phyloP scores from a whole-genome alignment of 2,329 filamentous ascomycete species.

The Fusarium udum region DNA sequence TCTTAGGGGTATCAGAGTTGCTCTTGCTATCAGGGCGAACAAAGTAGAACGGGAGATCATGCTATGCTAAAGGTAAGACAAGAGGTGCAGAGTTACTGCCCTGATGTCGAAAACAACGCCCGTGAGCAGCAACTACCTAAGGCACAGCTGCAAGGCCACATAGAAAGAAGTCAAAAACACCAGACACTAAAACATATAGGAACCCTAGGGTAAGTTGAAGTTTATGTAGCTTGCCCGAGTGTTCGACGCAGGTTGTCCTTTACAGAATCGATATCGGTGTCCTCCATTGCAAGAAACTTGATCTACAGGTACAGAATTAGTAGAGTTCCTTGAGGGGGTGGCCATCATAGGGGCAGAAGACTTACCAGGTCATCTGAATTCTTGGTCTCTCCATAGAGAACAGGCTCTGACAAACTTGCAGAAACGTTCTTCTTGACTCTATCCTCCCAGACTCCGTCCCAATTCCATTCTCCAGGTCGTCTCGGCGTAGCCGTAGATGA shows the following conservation, averaged over 20 bases:
- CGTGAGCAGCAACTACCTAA: neutral
- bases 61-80: neutral
- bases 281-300: slow-evolving; percentile 72
- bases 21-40: slow-evolving; percentile 21
- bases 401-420: slow-evolving; percentile 79
- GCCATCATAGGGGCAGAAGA: slow-evolving; percentile 4
- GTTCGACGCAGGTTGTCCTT: slow-evolving; percentile 68
- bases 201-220: neutral
- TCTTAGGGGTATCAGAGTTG: slow-evolving; percentile 31
- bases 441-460: slow-evolving; percentile 96
- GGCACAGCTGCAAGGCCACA: neutral
- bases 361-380: slow-evolving; percentile 77
- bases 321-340: neutral
- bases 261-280: slow-evolving; percentile 64
- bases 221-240: slow-evolving; percentile 48
- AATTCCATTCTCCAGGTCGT: slow-evolving; percentile 88
- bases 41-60: neutral
- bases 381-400: slow-evolving; percentile 75
- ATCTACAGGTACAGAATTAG: slow-evolving; percentile 57
- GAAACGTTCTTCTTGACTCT: slow-evolving; percentile 83
- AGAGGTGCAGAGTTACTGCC: neutral
- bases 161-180: neutral
- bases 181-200: neutral
- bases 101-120: neutral
- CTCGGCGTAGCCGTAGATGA: slow-evolving; percentile 13